These are phyloP conservation scores for Alternaria sp. DNA, from an alignment of 2,329 filamentous ascomycete genomes.

Conservation along the genomic window DNA sequence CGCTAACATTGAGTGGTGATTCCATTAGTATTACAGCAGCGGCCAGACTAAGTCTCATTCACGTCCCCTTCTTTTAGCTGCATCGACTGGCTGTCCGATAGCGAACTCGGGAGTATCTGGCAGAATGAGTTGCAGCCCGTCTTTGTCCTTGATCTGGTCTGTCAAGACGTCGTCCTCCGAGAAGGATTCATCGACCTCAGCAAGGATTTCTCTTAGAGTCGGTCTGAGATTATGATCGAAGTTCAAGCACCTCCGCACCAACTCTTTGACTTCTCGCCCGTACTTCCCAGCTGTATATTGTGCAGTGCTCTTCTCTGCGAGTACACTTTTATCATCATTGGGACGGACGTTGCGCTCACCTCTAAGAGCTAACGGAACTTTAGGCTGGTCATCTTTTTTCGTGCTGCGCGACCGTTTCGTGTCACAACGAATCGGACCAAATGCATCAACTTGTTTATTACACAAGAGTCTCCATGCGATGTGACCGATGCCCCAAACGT, in stretches of 20 bases:
- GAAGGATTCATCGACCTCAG: neutral
- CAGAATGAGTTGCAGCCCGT: neutral
- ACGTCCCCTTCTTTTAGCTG: neutral
- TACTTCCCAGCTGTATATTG: neutral
- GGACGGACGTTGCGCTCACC: neutral
- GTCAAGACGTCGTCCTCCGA: neutral
- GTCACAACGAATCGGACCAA: neutral
- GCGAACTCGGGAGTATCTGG: neutral
- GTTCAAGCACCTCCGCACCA: neutral
- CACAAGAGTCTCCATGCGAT: neutral
- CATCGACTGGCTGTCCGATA: neutral
- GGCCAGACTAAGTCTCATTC: neutral
- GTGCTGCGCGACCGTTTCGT: fast-evolving
- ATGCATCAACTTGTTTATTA: neutral
- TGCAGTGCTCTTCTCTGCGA: neutral
- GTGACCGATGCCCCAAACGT: slow-evolving; percentile 2
- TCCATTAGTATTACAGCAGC: neutral
- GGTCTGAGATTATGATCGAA: neutral
- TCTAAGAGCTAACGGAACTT: neutral
- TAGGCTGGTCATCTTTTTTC: fast-evolving
- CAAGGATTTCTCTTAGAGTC: neutral
- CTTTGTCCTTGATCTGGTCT: neutral
- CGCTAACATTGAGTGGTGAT: neutral
- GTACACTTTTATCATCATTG: neutral
- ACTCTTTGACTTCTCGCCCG: neutral